phyloP scores from a whole-genome alignment of 208 protist genomes.

The Kentomonas sorsogonicus region DNA sequence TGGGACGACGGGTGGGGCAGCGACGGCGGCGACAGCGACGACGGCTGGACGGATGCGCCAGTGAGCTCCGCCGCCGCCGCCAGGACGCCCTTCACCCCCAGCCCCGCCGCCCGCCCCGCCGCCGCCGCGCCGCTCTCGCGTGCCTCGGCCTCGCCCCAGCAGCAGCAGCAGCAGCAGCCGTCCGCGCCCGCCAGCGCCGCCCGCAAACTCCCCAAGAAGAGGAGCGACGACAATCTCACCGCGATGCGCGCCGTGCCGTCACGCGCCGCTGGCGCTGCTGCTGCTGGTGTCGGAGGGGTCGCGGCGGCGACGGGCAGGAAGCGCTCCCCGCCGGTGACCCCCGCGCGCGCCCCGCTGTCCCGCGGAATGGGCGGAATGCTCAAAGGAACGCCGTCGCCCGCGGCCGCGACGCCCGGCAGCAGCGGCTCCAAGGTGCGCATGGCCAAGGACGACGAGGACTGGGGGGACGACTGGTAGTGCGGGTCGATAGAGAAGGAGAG shows the following conservation, averaged over 20 bases:
- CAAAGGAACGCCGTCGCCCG: too few relatives aligned
- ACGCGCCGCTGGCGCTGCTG: too few relatives aligned
- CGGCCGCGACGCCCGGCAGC: too few relatives aligned
- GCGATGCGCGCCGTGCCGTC: too few relatives aligned
- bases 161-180: background rate
- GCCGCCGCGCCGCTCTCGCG: too few relatives aligned
- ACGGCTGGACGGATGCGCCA: constrained; percentile 31
- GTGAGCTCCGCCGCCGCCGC: constrained; percentile 1
- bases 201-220: background rate
- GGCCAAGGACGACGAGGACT: constrained; percentile 35
- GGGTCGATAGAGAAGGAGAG: constrained; percentile 10
- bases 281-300: background rate
- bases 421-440: constrained; percentile 13
- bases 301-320: constrained; percentile 6
- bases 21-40: constrained; percentile 37
- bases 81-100: background rate
- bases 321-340: constrained; percentile 33
- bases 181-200: background rate
- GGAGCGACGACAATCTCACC: too few relatives aligned
- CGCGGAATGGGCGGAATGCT: too few relatives aligned
- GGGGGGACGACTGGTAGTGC: constrained; percentile 66
- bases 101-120: too few relatives aligned
- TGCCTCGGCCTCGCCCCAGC: too few relatives aligned
- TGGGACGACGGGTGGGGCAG: constrained; percentile 22
- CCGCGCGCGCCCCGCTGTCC: too few relatives aligned